These are phyloP conservation scores for Amylocarpus encephaloides DNA, from an alignment of 2,329 filamentous ascomycete species.

Conservation along the genomic window DNA sequence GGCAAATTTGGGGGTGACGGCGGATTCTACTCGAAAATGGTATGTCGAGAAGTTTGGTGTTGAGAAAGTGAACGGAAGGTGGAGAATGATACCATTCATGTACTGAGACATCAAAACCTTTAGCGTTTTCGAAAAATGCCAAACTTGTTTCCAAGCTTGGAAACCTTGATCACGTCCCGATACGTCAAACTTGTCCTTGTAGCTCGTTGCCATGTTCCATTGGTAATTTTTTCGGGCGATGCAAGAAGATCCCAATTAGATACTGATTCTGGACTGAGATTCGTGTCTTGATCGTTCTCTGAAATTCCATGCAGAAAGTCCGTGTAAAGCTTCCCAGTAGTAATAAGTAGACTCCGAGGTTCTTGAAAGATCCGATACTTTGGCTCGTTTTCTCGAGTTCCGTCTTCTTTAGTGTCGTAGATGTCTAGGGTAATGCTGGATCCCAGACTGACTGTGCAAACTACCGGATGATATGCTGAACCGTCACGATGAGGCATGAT, in stretches of 20 bases:
- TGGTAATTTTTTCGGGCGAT: conserved; percentile 38
- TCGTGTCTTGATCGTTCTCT: conserved; percentile 57
- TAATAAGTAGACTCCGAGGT: conserved; percentile 72
- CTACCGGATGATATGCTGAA: conserved; percentile 75
- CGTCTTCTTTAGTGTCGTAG: conserved; percentile 55
- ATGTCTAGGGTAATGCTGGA: conserved; percentile 73
- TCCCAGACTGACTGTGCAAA: conserved; percentile 85
- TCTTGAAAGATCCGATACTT: conserved; percentile 68
- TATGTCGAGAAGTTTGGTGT: conserved; percentile 69
- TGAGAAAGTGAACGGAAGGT: conserved; percentile 54
- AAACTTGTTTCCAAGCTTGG: conserved; percentile 63
- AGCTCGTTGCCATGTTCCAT: conserved; percentile 50
- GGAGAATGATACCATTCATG: conserved; percentile 70
- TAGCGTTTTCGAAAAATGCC: conserved; percentile 40
- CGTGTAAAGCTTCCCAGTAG: conserved; percentile 60
- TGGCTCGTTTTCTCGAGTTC: conserved; percentile 47
- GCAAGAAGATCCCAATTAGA: conserved; percentile 67
- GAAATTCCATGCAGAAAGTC: conserved; percentile 71
- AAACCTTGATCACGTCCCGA: conserved; percentile 79
- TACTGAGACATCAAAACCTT: conserved; percentile 37
- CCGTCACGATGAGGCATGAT: conserved; percentile 98
- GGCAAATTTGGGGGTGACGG: conserved; percentile 76
- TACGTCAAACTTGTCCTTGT: conserved; percentile 71
- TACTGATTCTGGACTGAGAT: conserved; percentile 55
- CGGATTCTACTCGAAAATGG: conserved; percentile 71